Percentiles rank a stretch among this genome's conserved stretches.
Evolutionary conservation across 139 green algal genomes (phyloP).

Genomic region (Pedinophyceae sp.): DNA sequence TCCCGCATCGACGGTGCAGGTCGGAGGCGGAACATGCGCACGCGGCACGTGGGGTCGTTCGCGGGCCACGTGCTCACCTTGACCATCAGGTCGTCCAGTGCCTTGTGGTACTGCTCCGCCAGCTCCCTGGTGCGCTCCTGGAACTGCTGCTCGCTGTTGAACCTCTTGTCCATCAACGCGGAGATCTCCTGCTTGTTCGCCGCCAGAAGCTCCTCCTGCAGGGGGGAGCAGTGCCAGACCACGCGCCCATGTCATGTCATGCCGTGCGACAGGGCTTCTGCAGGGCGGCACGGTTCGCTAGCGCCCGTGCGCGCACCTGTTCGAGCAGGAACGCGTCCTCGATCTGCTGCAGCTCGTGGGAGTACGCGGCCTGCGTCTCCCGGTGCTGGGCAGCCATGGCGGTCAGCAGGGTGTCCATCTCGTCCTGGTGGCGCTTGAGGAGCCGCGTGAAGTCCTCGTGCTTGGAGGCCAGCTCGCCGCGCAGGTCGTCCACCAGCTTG

Average conservation of each 20-base stretch:
- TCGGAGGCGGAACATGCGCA: not conserved
- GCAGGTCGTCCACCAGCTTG: constrained; percentile 37
- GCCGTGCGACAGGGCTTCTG: not conserved
- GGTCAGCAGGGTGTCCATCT: constrained; percentile 41
- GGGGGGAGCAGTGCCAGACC: not conserved
- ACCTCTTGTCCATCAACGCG: not conserved
- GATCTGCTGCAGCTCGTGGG: constrained; percentile 44
- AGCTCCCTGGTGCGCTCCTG: constrained; percentile 31
- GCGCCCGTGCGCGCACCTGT: constrained; percentile 21
- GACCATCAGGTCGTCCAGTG: constrained; percentile 21
- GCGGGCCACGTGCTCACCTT: constrained; percentile 17
- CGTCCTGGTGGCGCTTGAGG: constrained; percentile 41
- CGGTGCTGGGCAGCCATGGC: constrained; percentile 6
- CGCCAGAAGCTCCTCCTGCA: too few relatives aligned
- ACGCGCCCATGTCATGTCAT: not conserved
- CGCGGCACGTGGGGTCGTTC: not conserved
- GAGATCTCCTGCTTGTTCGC: too few relatives aligned
- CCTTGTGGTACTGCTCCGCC: constrained; percentile 29
- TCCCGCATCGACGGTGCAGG: not conserved
- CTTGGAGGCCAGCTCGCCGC: constrained; percentile 45
- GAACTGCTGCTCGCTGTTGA: constrained; percentile 33
- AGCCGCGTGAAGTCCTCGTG: constrained; percentile 62
- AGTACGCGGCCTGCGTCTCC: constrained; percentile 17
- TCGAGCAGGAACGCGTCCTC: constrained; percentile 47
- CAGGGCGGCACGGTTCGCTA: not conserved